These are phyloP conservation scores for Hansenula anomala DNA, from an alignment of 1,139 yeast genomes.

Conservation along the genomic window DNA sequence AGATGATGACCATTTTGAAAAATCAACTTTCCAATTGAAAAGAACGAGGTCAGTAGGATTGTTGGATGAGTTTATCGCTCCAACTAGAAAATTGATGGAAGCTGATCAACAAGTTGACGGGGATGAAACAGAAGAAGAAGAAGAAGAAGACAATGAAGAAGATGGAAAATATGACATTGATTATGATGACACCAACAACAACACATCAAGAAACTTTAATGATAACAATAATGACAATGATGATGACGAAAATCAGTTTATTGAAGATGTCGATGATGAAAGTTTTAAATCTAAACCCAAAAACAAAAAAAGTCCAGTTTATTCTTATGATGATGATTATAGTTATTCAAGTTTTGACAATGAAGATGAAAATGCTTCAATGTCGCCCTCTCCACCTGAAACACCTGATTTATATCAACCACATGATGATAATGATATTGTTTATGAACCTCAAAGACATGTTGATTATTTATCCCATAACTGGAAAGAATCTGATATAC, in stretches of 20 bases:
- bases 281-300: conserved; percentile 1
- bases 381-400: conserved; percentile 27
- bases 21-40: conserved; percentile 70
- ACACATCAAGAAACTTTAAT: too few relatives aligned
- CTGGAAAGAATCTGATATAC: conserved; percentile 92
- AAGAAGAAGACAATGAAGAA: not conserved
- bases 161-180: not conserved
- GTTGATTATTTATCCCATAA: conserved; percentile 93
- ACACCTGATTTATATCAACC: conserved; percentile 38
- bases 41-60: conserved; percentile 82
- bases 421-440: conserved; percentile 82
- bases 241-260: conserved; percentile 19
- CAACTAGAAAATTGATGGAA: conserved; percentile 28
- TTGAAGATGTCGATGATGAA: conserved; percentile 19
- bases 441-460: conserved; percentile 78
- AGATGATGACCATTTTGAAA: conserved; percentile 67
- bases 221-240: conserved; percentile 11
- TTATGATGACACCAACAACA: conserved; percentile 6
- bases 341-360: conserved; percentile 14
- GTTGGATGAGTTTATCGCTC: conserved; percentile 64
- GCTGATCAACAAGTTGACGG: conserved; percentile 10
- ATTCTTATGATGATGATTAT: conserved; percentile 15
- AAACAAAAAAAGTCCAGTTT: conserved; percentile 11
- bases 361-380: conserved; percentile 16
- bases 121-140: not conserved